Conservation (phyloP, 2,329 filamentous ascomycete genomes). For the Cryphonectria radicalis region DNA sequence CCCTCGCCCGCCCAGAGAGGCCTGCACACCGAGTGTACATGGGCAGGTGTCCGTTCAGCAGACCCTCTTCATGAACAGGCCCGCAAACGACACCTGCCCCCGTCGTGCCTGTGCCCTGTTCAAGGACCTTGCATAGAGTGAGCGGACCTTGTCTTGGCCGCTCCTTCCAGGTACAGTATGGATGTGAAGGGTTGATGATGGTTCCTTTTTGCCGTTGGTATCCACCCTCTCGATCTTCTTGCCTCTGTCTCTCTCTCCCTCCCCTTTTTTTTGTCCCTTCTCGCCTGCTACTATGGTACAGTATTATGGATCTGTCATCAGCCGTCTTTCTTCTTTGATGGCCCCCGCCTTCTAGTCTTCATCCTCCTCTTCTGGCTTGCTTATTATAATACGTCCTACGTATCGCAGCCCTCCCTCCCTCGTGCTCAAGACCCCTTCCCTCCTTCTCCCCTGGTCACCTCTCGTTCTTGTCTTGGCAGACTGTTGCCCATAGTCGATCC, state of each 20-base stretch:
- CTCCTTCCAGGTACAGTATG: slow-evolving; percentile 14
- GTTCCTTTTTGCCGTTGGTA: background rate
- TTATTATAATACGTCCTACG: slow-evolving; percentile 5
- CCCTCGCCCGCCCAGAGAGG: background rate
- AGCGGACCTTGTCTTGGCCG: slow-evolving; percentile 3
- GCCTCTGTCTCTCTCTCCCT: too few relatives aligned
- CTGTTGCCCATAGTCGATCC: background rate
- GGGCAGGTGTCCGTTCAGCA: background rate
- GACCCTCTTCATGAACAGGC: background rate
- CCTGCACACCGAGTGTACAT: background rate
- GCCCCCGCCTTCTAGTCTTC: background rate
- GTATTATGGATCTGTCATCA: background rate
- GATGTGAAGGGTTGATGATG: slow-evolving; percentile 1
- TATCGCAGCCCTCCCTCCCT: background rate
- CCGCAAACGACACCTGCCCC: background rate
- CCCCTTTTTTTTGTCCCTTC: too few relatives aligned
- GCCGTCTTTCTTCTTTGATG: background rate
- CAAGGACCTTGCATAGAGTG: background rate
- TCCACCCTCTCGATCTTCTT: background rate
- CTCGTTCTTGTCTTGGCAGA: slow-evolving; percentile 6
- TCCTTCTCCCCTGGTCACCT: background rate
- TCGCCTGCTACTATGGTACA: too few relatives aligned
- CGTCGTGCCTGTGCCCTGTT: slow-evolving; percentile 2
- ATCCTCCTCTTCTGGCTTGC: background rate
- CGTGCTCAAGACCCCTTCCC: background rate